Evolutionary conservation across 2,329 filamentous ascomycete species (phyloP), one percentile per base, ranked within the genome.

Genomic region (Elsinoe arachidis): DNA sequence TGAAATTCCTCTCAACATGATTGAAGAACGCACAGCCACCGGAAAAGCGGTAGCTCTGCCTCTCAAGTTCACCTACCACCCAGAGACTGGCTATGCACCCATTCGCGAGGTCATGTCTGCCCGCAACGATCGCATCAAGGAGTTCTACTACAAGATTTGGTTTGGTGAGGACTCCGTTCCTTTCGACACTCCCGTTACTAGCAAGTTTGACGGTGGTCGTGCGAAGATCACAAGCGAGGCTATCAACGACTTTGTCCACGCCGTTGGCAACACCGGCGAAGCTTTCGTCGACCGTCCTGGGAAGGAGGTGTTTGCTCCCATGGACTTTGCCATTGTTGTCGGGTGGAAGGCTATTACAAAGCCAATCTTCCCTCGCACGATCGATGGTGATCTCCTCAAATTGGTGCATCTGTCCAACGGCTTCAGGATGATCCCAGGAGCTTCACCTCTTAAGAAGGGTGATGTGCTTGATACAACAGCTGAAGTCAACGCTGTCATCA

Each of bases 81-180:
- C 93, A 1, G 92, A 97, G 73, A 87, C 90, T 58, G 93, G 93
- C 30, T 99, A 96, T 70, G 92, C 95, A n/a, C 93, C 93, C 15
- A 96, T 99, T 64, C 87, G 87, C 61, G 93, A 99, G 73, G 87
- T 97, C 62, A 99, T 99, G 93, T 83, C 90, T 35, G 87, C 83
- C 57, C 90, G 93, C 68, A 99, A 99, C 70, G 92, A 99, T 70
- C 88, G 90, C 63, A 97, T 99, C 79, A 99, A 99, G 79, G 89
- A 96, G 73, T 99, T 99, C 72, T 99, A 99, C 80, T 99, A 95
- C 84, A 85, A 86, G 65, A 86, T 95, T 63, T 99, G 93, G 93
- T 99, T 99, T 66, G 93, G 90, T 41, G 81, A 91, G 60, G 91
- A 96, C 67, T 74, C 80, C 43, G 80, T 95, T 53, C 86, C 95